Evolutionary conservation across 148 eudicot genomes (phyloP).

Genomic region (Fallopia convolvulus): DNA sequence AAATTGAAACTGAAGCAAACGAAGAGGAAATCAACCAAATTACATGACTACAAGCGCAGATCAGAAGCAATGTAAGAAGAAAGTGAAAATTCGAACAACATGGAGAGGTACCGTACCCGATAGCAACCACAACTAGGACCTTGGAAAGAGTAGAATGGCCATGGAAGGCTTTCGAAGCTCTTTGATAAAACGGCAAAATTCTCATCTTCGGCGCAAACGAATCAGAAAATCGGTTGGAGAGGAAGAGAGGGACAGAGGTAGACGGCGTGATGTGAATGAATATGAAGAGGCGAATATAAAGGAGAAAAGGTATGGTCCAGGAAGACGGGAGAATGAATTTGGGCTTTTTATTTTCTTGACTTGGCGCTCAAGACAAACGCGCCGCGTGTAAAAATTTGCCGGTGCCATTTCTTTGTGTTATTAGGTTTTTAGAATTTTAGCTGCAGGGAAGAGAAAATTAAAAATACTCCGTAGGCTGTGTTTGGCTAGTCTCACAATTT

Average conservation of each 20-base stretch:
- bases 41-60: not conserved
- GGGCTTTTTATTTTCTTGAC: conserved; percentile 5
- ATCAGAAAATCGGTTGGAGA: too few species aligned
- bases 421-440: not conserved
- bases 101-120: conserved; percentile 1
- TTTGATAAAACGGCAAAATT: not conserved
- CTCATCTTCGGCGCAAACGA: not conserved
- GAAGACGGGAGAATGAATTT: not conserved
- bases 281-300: not conserved
- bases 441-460: not conserved
- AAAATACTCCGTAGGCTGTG: not conserved
- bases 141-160: conserved; percentile 10
- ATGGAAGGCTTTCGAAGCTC: not conserved
- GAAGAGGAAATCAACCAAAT: not conserved
- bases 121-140: conserved; percentile 8
- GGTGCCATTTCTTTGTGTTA: not conserved
- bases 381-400: not conserved
- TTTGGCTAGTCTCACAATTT: not conserved
- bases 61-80: not conserved
- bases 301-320: conserved; percentile 4
- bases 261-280: conserved; percentile 4
- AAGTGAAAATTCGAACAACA: not conserved
- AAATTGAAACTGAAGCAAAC: not conserved
- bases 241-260: not conserved
- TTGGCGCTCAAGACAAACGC: conserved; percentile 11